These are phyloP conservation scores for Candida labiduridarum DNA, from an alignment of 1,139 yeast genomes.

Conservation along the genomic window DNA sequence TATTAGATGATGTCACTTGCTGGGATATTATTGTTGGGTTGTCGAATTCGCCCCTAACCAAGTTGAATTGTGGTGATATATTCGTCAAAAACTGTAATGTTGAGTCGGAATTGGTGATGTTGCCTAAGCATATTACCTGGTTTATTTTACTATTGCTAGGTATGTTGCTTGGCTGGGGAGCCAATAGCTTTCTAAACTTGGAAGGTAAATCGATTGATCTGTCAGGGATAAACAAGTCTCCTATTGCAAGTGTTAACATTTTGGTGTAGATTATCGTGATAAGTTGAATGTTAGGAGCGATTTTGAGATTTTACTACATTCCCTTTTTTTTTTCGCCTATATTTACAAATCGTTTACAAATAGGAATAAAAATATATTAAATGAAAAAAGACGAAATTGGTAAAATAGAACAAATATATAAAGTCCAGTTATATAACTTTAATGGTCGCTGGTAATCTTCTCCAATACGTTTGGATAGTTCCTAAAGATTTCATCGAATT, in stretches of 20 bases:
- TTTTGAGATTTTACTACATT: not conserved
- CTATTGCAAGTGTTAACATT: conserved; percentile 88
- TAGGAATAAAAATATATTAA: not conserved
- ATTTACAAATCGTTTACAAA: conserved; percentile 2
- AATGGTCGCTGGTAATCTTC: conserved; percentile 46
- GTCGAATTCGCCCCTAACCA: conserved; percentile 81
- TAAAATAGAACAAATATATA: not conserved
- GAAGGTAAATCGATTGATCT: conserved; percentile 63
- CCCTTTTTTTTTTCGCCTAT: not conserved
- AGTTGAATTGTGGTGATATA: conserved; percentile 70
- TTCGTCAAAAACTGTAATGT: conserved; percentile 66
- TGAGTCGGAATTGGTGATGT: conserved; percentile 68
- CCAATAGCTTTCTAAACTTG: conserved; percentile 69
- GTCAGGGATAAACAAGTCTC: conserved; percentile 89
- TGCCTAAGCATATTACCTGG: conserved; percentile 85
- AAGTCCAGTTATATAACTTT: conserved; percentile 5
- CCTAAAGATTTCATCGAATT: conserved; percentile 70
- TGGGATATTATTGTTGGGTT: conserved; percentile 35
- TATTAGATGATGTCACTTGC: conserved; percentile 29
- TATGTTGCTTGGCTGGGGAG: conserved; percentile 47
- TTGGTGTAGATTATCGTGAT: not conserved
- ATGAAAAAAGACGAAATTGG: not conserved
- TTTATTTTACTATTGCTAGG: conserved; percentile 68
- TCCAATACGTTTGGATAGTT: conserved; percentile 77
- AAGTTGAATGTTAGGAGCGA: not conserved